These are phyloP conservation scores for Candida fluviatilis DNA, from an alignment of 805 yeast species.

Conservation along the genomic window DNA sequence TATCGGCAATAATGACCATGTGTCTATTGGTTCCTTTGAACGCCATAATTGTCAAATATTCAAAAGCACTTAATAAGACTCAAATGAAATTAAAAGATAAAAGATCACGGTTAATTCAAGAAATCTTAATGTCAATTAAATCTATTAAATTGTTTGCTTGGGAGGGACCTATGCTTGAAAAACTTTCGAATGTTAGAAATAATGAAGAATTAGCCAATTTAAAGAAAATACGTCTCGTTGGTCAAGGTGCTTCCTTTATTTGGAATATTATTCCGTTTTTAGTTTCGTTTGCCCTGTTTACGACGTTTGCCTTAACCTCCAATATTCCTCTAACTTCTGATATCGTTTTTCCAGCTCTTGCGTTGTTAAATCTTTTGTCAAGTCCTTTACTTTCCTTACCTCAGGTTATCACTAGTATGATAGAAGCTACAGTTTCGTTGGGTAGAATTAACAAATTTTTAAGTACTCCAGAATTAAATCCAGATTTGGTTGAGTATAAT, in stretches of 20 bases:
- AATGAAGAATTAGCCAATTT: slow-evolving; percentile 52
- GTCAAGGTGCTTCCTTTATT: slow-evolving; percentile 45
- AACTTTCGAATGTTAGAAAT: slow-evolving; percentile 51
- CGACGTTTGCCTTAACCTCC: slow-evolving; percentile 45
- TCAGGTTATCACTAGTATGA: slow-evolving; percentile 47
- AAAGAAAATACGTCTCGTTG: slow-evolving; percentile 43
- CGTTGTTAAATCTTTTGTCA: slow-evolving; percentile 55
- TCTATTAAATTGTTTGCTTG: slow-evolving; percentile 66
- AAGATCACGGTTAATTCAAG: slow-evolving; percentile 57
- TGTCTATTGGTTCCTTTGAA: slow-evolving; percentile 56
- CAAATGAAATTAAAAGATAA: slow-evolving; percentile 63
- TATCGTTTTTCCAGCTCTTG: slow-evolving; percentile 63
- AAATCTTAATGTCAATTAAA: slow-evolving; percentile 56
- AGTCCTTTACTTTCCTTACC: slow-evolving; percentile 62
- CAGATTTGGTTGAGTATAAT: slow-evolving; percentile 18
- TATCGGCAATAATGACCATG: slow-evolving; percentile 54
- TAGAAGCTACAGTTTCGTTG: slow-evolving; percentile 58
- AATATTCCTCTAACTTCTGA: slow-evolving; percentile 58
- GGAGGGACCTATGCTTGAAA: slow-evolving; percentile 61
- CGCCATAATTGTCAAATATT: slow-evolving; percentile 39
- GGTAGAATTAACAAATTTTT: slow-evolving; percentile 50
- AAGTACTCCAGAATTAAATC: slow-evolving; percentile 42
- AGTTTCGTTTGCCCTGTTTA: slow-evolving; percentile 60
- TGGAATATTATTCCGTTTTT: slow-evolving; percentile 65
- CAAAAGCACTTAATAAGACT: slow-evolving; percentile 43